These are phyloP conservation scores for Ampelocalamus luodianensis DNA, from an alignment of 176 grass and related monocot species.

Conservation along the genomic window DNA sequence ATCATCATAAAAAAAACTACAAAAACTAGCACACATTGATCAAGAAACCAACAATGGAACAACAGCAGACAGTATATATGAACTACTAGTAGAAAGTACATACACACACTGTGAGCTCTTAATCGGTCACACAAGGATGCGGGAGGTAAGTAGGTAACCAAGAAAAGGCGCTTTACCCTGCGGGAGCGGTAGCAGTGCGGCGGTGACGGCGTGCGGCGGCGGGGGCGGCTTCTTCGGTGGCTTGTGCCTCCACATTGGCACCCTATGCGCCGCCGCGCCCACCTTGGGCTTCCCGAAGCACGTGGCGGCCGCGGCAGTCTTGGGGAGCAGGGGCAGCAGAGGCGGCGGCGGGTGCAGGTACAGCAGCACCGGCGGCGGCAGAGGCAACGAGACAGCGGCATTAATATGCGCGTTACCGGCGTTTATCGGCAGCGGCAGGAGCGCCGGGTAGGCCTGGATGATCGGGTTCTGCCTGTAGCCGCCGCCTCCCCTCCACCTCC, in stretches of 20 bases:
- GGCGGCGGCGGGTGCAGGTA: conserved; percentile 58
- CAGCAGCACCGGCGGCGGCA: conserved; percentile 68
- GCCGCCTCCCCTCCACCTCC: conserved; percentile 29
- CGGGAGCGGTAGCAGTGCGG: conserved; percentile 58
- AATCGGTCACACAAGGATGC: not conserved
- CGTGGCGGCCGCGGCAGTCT: conserved; percentile 25
- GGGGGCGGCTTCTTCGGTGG: conserved; percentile 46
- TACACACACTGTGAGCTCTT: conserved; percentile 4
- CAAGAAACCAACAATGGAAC: conserved; percentile 53
- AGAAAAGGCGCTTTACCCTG: conserved; percentile 52
- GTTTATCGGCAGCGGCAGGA: conserved; percentile 75
- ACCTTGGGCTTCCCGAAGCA: conserved; percentile 54
- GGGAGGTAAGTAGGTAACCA: conserved; percentile 10
- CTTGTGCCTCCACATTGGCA: conserved; percentile 52
- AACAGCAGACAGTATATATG: conserved; percentile 11
- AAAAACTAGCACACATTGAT: conserved; percentile 40
- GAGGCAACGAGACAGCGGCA: conserved; percentile 34
- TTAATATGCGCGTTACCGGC: not conserved
- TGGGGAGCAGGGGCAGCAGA: conserved; percentile 46
- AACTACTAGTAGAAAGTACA: conserved; percentile 33
- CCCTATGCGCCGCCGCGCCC: conserved; percentile 27
- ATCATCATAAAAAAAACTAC: not conserved
- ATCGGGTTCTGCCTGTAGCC: conserved; percentile 48
- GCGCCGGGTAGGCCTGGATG: conserved; percentile 73
- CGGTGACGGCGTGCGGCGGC: conserved; percentile 51